A percentile compares a stretch with the other conserved stretches of the same genome.
These are phyloP conservation scores for Fraxinus pennsylvanica DNA, from an alignment of 257 asterid genomes.

Conservation along the genomic window DNA sequence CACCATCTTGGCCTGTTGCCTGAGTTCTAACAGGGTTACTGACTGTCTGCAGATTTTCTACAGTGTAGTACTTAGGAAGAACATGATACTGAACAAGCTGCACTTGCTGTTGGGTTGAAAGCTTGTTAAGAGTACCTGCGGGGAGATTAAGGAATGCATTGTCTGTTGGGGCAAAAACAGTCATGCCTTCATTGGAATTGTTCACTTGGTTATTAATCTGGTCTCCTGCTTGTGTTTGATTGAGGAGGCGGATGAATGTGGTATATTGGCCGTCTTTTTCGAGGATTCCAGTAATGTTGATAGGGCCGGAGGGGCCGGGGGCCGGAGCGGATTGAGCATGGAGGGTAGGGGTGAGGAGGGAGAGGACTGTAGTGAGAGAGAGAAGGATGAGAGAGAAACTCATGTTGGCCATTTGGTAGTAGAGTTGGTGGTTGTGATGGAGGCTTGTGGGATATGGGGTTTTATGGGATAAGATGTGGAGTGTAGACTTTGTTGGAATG, in stretches of 20 bases:
- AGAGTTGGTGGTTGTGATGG: constrained; percentile 14
- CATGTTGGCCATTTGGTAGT: constrained; percentile 41
- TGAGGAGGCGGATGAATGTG: constrained; percentile 57
- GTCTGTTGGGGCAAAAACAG: constrained; percentile 83
- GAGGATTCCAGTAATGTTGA: constrained; percentile 63
- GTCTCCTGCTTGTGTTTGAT: constrained; percentile 48
- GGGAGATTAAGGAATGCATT: constrained; percentile 81
- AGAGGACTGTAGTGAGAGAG: constrained; percentile 23
- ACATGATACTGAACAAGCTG: constrained; percentile 69
- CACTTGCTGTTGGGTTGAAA: constrained; percentile 58
- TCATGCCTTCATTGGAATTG: constrained; percentile 73
- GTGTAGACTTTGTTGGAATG: constrained; percentile 54
- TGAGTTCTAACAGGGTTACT: constrained; percentile 93
- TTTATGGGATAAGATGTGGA: constrained; percentile 36
- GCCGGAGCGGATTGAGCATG: constrained; percentile 60
- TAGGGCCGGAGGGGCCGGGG: constrained; percentile 67
- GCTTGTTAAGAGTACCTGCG: constrained; percentile 70
- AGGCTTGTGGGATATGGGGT: constrained; percentile 34
- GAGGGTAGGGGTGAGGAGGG: constrained; percentile 31
- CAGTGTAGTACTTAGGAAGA: constrained; percentile 63
- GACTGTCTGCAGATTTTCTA: constrained; percentile 46
- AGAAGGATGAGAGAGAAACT: constrained; percentile 34
- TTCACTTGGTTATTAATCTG: constrained; percentile 81
- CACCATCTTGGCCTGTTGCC: constrained; percentile 62
- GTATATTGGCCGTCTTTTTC: constrained; percentile 54